Evolutionary conservation across 2,329 filamentous ascomycete genomes (phyloP).

Genomic region (Sclerotinia borealis): DNA sequence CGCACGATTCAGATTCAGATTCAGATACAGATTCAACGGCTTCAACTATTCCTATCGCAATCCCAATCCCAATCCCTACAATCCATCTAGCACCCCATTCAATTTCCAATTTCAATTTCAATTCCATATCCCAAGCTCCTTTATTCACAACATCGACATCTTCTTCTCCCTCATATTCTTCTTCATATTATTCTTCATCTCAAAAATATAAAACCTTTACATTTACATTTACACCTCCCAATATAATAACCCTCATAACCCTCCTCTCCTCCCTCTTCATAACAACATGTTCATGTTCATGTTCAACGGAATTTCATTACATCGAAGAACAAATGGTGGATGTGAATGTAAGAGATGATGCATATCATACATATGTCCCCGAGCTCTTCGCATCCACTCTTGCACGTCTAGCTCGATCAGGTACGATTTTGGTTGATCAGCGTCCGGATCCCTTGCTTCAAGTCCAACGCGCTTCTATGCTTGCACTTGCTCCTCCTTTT

Average conservation of each 20-base stretch:
- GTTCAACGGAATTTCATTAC: constrained; percentile 14
- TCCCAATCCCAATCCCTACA: neutral
- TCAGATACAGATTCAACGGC: neutral
- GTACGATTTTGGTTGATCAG: constrained; percentile 30
- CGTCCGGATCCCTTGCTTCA: constrained; percentile 21
- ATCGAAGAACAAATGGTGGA: constrained; percentile 29
- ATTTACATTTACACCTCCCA: constrained; percentile 12
- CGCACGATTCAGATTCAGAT: constrained; percentile 7
- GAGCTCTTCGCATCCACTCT: constrained; percentile 24
- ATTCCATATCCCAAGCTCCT: no score
- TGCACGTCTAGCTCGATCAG: constrained; percentile 26
- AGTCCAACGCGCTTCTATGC: constrained; percentile 8
- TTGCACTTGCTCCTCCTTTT: neutral
- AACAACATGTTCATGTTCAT: no score
- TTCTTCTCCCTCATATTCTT: neutral
- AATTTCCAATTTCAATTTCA: no score
- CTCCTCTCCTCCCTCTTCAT: constrained; percentile 24
- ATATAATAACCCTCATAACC: constrained; percentile 20
- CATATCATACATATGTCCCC: no score
- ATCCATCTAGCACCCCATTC: neutral
- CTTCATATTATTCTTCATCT: neutral
- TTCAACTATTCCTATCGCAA: neutral
- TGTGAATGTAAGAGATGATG: constrained; percentile 14
- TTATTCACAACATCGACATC: neutral
- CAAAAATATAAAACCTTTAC: constrained; percentile 14